These are phyloP conservation scores for Trichoderma sp. DNA, from an alignment of 2,329 filamentous ascomycete species.

Conservation along the genomic window DNA sequence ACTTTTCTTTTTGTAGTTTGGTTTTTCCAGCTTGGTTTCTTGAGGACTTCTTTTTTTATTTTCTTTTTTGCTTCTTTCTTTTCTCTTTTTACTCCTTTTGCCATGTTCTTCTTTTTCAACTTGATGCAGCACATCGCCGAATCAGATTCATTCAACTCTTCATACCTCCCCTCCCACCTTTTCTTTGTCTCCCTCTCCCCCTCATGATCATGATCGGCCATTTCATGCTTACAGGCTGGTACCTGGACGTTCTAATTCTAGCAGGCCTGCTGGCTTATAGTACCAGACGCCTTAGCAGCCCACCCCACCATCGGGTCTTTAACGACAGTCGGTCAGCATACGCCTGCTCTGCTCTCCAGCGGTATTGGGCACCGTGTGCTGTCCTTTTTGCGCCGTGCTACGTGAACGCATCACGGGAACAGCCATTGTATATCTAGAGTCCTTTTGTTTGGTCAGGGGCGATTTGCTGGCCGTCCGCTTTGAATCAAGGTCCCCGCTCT, in stretches of 20 bases:
- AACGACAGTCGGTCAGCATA: slow-evolving; percentile 19
- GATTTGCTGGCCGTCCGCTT: neutral
- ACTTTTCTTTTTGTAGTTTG: neutral
- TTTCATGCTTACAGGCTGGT: neutral
- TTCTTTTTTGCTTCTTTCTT: neutral
- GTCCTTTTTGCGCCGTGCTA: slow-evolving; percentile 13
- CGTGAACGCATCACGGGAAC: slow-evolving; percentile 20
- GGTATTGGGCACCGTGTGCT: slow-evolving; percentile 10
- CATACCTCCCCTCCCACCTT: neutral
- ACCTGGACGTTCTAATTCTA: neutral
- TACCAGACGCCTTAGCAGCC: neutral
- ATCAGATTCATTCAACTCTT: neutral
- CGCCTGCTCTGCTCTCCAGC: neutral
- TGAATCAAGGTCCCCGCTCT: neutral
- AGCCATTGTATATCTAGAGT: neutral
- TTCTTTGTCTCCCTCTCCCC: neutral
- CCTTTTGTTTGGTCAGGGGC: neutral
- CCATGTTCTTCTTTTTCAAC: neutral
- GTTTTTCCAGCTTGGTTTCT: neutral
- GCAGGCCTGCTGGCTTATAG: neutral
- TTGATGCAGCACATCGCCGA: neutral
- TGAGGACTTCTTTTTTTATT: neutral
- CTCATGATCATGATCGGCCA: neutral
- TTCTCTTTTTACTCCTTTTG: neutral
- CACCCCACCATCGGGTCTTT: slow-evolving; percentile 15